Percentiles rank a stretch among this genome's conserved stretches.
Evolutionary conservation across 441 rosid genomes (phyloP).

Genomic region (Adansonia grandidieri): DNA sequence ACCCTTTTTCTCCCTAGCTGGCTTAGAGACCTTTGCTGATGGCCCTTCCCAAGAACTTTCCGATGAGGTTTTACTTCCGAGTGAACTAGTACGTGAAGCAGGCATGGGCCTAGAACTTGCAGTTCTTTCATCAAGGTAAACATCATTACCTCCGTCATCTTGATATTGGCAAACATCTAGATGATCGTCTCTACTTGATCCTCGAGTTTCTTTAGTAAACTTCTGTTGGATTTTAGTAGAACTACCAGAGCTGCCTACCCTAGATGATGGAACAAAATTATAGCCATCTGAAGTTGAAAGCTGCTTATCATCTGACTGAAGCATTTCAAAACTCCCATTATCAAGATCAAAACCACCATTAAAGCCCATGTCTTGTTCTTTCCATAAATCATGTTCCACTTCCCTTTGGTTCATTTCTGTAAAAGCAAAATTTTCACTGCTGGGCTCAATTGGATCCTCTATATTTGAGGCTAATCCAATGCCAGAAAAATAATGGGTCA

Average conservation of each 20-base stretch:
- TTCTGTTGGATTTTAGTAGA: constrained; percentile 51
- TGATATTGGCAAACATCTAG: constrained; percentile 45
- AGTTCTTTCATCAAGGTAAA: constrained; percentile 61
- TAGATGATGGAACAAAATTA: constrained; percentile 53
- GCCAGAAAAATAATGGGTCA: constrained; percentile 65
- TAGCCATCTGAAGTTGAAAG: constrained; percentile 57
- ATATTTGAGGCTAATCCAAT: constrained; percentile 52
- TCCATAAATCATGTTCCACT: constrained; percentile 65
- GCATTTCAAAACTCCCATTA: constrained; percentile 58
- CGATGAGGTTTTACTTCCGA: constrained; percentile 83
- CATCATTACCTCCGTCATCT: constrained; percentile 58
- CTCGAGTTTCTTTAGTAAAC: constrained; percentile 45
- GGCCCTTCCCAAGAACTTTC: constrained; percentile 96
- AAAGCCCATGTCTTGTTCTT: constrained; percentile 58
- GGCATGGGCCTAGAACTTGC: constrained; percentile 57
- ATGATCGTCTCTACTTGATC: constrained; percentile 42
- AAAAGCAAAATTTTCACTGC: constrained; percentile 50
- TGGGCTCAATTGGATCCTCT: constrained; percentile 56
- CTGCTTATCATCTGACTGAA: constrained; percentile 57
- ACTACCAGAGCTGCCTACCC: constrained; percentile 46
- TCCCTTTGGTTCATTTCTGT: constrained; percentile 51
- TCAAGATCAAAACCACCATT: constrained; percentile 57
- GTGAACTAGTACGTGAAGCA: constrained; percentile 59
- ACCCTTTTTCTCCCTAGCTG: constrained; percentile 65
- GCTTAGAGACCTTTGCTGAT: constrained; percentile 58